Evolutionary conservation across 352 stramenopile genomes (phyloP), one percentile per base, ranked within the genome.

Genomic region (Pythium brachiatum): DNA sequence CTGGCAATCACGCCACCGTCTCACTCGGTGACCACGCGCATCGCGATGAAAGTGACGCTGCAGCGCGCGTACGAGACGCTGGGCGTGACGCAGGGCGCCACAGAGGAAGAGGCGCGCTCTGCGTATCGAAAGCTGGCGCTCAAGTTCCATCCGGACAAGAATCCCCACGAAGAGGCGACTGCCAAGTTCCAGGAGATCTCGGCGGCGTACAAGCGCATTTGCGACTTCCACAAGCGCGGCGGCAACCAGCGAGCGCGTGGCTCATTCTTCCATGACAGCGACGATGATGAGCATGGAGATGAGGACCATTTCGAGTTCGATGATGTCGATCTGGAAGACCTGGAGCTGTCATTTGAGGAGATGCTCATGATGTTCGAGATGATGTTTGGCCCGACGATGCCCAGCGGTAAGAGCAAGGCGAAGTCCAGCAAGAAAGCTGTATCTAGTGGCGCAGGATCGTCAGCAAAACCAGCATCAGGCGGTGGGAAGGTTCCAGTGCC

Each of bases 321-420:
- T 16, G 72, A 65, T 12, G 48, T 62, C 3, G 65, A 76, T 51
- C 39, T 72, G n/a, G 68, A 75, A 29, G 70, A 78, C 31, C 57
- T 81, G 25, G 66, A 78, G 48, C 66, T 76, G 38, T 82, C 80
- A 25, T 76, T 88, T 41, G 78, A 88, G 7, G 79, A 88, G 47
- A 90, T 90, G 81, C 76, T 90, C 36, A 78, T 79, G 63, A 87
- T 90, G 81, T 90, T 90, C 32, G 68, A 90, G 57, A 84, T 90
- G 76, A 63, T 90, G 64, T 90, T 90, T 66, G 73, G 73, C 0
- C 52, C 48, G 43, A 46, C 48, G 7, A 48, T 57, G 56, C 34
- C 53, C 2, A 61, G 36, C 11, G 44, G 36, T n/a, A 54, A 57
- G 32, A 41, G 12, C 25, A 55, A 62, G 27, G 51, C 36, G 6